These are phyloP conservation scores for Lolium multiflorum DNA, from an alignment of 176 grass and related monocot genomes.

Conservation along the genomic window DNA sequence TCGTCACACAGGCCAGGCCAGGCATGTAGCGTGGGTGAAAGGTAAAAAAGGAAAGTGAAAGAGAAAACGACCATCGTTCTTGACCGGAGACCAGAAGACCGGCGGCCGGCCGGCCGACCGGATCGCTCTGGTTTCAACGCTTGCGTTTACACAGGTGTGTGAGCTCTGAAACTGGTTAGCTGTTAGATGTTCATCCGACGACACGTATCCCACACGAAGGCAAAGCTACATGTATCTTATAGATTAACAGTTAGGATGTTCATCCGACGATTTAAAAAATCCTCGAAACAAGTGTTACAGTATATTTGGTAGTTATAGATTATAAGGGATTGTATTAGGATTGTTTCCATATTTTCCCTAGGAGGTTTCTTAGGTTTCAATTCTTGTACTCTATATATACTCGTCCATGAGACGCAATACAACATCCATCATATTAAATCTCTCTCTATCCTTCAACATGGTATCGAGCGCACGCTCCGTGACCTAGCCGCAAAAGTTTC, in stretches of 20 bases:
- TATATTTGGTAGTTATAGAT: no score
- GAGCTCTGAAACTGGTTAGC: neutral
- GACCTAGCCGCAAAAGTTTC: no score
- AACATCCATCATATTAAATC: no score
- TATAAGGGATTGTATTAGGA: no score
- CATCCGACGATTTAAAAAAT: neutral
- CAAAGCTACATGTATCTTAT: neutral
- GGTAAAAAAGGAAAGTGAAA: neutral
- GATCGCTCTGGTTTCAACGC: neutral
- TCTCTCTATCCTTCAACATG: no score
- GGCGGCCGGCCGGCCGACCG: slow-evolving; percentile 21
- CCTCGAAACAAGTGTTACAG: no score
- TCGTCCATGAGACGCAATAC: no score
- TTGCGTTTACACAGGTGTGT: slow-evolving; percentile 21
- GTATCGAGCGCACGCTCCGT: no score
- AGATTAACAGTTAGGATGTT: neutral
- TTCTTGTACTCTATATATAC: no score
- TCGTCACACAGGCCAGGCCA: neutral
- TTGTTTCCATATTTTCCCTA: no score
- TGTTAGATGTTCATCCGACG: no score
- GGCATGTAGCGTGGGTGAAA: slow-evolving; percentile 31
- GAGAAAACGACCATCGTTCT: slow-evolving; percentile 24
- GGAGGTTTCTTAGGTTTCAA: no score
- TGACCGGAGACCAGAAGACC: slow-evolving; percentile 42
- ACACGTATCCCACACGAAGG: neutral